These are phyloP conservation scores for Oligophagozyma castellii DNA, from an alignment of 1,139 yeast species.

Conservation along the genomic window DNA sequence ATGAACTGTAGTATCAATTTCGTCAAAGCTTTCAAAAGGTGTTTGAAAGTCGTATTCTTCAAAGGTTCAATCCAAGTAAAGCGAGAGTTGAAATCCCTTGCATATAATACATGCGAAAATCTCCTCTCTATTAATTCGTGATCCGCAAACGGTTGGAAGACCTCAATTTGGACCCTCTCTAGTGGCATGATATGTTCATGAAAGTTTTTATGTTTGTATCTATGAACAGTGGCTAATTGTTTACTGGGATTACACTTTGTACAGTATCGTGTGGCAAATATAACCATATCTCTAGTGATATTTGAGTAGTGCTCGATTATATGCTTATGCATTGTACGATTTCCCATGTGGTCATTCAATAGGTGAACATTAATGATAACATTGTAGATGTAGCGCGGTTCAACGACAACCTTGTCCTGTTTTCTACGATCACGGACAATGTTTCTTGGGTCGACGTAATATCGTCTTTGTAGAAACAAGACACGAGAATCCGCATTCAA, in stretches of 20 bases:
- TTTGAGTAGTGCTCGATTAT: constrained; percentile 16
- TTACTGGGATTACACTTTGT: constrained; percentile 17
- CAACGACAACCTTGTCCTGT: constrained; percentile 16
- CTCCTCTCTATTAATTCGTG: constrained; percentile 12
- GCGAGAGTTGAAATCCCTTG: constrained; percentile 20
- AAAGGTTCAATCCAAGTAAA: constrained; percentile 21
- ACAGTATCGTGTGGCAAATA: constrained; percentile 15
- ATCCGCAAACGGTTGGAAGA: constrained; percentile 15
- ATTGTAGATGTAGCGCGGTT: constrained; percentile 19
- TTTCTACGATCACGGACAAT: constrained; percentile 16
- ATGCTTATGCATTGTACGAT: constrained; percentile 9
- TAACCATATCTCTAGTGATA: constrained; percentile 14
- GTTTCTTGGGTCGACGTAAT: constrained; percentile 11
- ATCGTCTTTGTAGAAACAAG: constrained; percentile 16
- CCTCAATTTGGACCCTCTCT: constrained; percentile 22
- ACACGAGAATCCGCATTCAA: constrained; percentile 12
- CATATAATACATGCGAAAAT: constrained; percentile 18
- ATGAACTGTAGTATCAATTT: constrained; percentile 12
- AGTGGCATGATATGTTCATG: constrained; percentile 15
- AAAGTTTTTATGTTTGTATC: constrained; percentile 10
- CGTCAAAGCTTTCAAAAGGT: constrained; percentile 10
- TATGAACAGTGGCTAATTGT: constrained; percentile 7
- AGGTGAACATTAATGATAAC: constrained; percentile 20
- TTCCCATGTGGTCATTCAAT: constrained; percentile 17
- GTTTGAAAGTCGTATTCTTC: constrained; percentile 13